These are phyloP conservation scores for Fraxinus angustifolia DNA, from an alignment of 305 asterid species.

Conservation along the genomic window DNA sequence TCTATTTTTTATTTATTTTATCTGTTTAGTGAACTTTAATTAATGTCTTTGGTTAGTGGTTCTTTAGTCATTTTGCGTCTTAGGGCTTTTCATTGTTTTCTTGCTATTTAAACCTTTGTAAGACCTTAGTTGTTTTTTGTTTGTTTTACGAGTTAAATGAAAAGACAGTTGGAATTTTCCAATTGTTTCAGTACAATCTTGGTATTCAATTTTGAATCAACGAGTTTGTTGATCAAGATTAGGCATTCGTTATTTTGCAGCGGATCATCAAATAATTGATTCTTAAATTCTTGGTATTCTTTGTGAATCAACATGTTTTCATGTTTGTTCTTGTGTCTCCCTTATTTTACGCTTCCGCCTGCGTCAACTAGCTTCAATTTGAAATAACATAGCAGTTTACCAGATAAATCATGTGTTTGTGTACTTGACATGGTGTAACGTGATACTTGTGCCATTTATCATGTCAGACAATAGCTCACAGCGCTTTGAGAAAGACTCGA, in stretches of 20 bases:
- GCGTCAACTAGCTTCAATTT: not conserved
- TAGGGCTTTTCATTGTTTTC: not conserved
- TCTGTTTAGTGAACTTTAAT: not conserved
- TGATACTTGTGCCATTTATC: not conserved
- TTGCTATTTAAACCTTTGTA: not conserved
- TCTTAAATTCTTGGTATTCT: not conserved
- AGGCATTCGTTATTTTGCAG: not conserved
- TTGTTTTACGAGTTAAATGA: not conserved
- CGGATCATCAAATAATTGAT: not conserved
- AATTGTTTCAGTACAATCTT: not conserved
- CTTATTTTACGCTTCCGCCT: not conserved
- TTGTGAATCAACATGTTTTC: not conserved
- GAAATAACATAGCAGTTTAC: not conserved
- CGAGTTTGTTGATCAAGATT: not conserved
- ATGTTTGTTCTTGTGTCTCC: not conserved
- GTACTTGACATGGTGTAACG: not conserved
- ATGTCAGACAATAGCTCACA: not conserved
- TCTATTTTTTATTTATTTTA: not conserved
- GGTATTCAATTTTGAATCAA: not conserved
- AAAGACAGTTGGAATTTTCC: not conserved
- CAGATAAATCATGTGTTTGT: not conserved
- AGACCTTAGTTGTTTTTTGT: not conserved
- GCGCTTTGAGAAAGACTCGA: not conserved
- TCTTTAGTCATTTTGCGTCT: not conserved
- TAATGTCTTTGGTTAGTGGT: not conserved